Evolutionary conservation across 371 early-diverging fungal genomes (phyloP).

Genomic region (Actinomortierella wolfii): DNA sequence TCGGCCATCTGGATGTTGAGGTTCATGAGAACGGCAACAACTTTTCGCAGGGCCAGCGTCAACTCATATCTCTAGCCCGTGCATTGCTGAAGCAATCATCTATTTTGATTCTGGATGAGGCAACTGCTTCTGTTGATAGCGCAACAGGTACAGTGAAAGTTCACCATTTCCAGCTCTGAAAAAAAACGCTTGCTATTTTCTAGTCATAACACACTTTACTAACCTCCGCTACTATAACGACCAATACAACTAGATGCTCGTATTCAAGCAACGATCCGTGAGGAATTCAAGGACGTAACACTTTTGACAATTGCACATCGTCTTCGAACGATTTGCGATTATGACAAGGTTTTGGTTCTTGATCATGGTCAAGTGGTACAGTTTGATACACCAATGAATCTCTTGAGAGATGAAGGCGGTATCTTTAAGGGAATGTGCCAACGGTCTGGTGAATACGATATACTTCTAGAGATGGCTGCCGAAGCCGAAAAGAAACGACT

Average conservation of each 20-base stretch:
- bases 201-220: too few relatives aligned
- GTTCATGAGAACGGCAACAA: slow-evolving; percentile 78
- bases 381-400: slow-evolving; percentile 65
- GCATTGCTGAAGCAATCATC: slow-evolving; percentile 77
- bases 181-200: too few relatives aligned
- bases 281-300: slow-evolving; percentile 66
- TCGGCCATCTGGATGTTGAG: slow-evolving; percentile 62
- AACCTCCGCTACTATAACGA: slow-evolving; percentile 48
- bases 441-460: slow-evolving; percentile 67
- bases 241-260: slow-evolving; percentile 52
- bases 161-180: too few relatives aligned
- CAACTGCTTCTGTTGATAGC: slow-evolving; percentile 79
- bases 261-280: slow-evolving; percentile 82
- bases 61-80: slow-evolving; percentile 86
- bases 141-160: slow-evolving; percentile 48
- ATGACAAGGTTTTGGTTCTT: slow-evolving; percentile 84
- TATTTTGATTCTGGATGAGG: slow-evolving; percentile 88
- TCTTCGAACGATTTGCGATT: slow-evolving; percentile 86
- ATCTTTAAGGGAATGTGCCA: slow-evolving; percentile 70
- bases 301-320: slow-evolving; percentile 81
- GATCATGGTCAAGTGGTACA: slow-evolving; percentile 83
- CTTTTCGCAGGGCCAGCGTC: slow-evolving; percentile 88
- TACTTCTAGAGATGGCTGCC: slow-evolving; percentile 45
- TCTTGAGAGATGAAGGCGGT: slow-evolving; percentile 59
- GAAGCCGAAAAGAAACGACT: slow-evolving; percentile 17